Evolutionary conservation across 768 basidiomycete genomes (phyloP), one percentile per base, ranked within the genome.

Genomic region (Lyophyllum atratum): DNA sequence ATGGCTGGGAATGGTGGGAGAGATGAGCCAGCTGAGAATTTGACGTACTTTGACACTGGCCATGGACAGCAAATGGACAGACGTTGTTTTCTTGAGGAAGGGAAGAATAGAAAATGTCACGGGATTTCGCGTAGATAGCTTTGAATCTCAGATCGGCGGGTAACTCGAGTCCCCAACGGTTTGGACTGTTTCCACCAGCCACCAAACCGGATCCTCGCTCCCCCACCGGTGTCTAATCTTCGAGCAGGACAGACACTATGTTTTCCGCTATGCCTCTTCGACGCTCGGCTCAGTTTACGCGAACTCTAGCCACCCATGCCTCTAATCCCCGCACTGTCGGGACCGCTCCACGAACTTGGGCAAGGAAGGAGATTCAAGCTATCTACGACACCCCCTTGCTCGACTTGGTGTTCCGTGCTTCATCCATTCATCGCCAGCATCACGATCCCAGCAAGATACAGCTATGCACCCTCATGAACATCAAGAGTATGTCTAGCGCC

Each of bases 381-480:
- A 87, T 98, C 54, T 98, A 92, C 68, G 85, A 97, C 70, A 79
- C 80, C 4, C 92, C 96, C 7, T 72, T 98, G 50, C 83, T 98
- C 64, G 91, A 95, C 44, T 87, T 96, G 52, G 87, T 96, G 58
- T 98, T 90, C 72, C 84, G 85, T 49, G 89, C 96, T 33, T 92
- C 94, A 14, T 72, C 83, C 2, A 82, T 95, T 11, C 96, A 98
- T 72, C 80, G 95, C 61, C 82, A 87, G 67, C 79, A 90, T 70
- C 93, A 97, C 63, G 90, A 95, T 74, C 88, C 95, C 29, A 81
- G 74, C 64, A 93, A 97, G 78, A 85, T 98, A 28, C 96, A 98
- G 74, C 82, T 98, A 29, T 98, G 95, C 66, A 98, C 96, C 4
- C 81, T 98, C 28, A 94, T 98, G 90, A 98, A 98, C 70, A 98